Conservation (phyloP, 2,329 filamentous ascomycete genomes). For the Fusarium subtropicale region DNA sequence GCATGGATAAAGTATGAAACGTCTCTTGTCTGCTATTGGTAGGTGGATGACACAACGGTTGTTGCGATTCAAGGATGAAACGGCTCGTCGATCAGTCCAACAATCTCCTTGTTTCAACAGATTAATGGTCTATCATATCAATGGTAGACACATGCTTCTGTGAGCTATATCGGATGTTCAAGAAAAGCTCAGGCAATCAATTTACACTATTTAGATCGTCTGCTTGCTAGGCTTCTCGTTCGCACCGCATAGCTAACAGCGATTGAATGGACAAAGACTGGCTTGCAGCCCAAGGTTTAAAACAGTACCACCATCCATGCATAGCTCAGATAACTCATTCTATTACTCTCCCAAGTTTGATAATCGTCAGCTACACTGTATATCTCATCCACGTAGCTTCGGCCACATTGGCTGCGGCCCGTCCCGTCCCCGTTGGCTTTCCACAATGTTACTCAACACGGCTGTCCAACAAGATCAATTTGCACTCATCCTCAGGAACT, state of each 20-base stretch:
- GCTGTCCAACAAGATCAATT: constrained; percentile 39
- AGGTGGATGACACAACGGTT: background rate
- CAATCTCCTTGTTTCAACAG: background rate
- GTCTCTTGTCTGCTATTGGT: background rate
- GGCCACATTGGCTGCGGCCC: constrained; percentile 26
- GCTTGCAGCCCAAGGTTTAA: background rate
- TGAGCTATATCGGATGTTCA: background rate
- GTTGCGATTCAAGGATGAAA: background rate
- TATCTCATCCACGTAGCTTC: constrained; percentile 5
- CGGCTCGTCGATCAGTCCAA: background rate
- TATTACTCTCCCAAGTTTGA: background rate
- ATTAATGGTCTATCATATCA: background rate
- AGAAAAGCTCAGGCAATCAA: background rate
- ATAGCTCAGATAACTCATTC: background rate
- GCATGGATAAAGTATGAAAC: background rate
- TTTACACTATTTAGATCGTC: no score
- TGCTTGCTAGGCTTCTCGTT: background rate
- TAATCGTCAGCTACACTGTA: background rate
- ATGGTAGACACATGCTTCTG: background rate
- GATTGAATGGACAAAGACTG: background rate
- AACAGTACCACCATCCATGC: no score
- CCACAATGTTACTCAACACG: constrained; percentile 6
- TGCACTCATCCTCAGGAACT: constrained; percentile 26
- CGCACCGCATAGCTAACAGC: no score
- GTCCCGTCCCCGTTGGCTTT: constrained; percentile 10